Percentiles rank a stretch among this genome's conserved stretches.
Evolutionary conservation across 2,329 filamentous ascomycete genomes (phyloP).

Genomic region (Botrytis medusae): DNA sequence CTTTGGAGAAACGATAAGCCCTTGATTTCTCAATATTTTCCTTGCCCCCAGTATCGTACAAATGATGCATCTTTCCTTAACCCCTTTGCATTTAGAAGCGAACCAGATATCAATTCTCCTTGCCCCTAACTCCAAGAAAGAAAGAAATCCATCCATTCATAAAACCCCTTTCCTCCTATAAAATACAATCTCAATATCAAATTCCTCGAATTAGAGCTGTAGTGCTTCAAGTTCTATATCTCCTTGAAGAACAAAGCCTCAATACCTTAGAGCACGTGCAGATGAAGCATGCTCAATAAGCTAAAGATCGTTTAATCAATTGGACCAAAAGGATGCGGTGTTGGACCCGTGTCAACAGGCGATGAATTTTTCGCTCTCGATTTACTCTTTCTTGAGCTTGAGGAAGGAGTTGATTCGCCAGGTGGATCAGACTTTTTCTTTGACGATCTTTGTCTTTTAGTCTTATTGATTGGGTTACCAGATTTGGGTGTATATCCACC

Average conservation of each 20-base stretch:
- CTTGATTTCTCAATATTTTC: neutral
- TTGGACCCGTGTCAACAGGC: neutral
- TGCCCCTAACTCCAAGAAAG: neutral
- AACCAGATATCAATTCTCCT: constrained; percentile 3
- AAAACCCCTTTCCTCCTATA: neutral
- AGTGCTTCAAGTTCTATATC: neutral
- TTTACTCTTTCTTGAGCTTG: constrained; percentile 21
- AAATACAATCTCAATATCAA: constrained; percentile 11
- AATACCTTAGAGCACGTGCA: neutral
- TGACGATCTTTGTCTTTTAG: constrained; percentile 34
- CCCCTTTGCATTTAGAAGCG: neutral
- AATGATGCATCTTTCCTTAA: neutral
- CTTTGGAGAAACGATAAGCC: neutral
- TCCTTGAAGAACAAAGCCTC: neutral
- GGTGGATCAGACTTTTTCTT: constrained; percentile 31
- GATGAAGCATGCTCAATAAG: neutral
- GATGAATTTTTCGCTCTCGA: constrained; percentile 18
- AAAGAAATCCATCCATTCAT: neutral
- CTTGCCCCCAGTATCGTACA: neutral
- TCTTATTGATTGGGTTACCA: constrained; percentile 41
- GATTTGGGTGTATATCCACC: constrained; percentile 58
- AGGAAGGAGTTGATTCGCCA: constrained; percentile 9
- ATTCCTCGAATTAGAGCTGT: neutral
- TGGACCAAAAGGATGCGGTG: constrained; percentile 19
- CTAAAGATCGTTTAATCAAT: neutral